These are phyloP conservation scores for Talaromyces ruber DNA, from an alignment of 495 filamentous ascomycete species.

Conservation along the genomic window DNA sequence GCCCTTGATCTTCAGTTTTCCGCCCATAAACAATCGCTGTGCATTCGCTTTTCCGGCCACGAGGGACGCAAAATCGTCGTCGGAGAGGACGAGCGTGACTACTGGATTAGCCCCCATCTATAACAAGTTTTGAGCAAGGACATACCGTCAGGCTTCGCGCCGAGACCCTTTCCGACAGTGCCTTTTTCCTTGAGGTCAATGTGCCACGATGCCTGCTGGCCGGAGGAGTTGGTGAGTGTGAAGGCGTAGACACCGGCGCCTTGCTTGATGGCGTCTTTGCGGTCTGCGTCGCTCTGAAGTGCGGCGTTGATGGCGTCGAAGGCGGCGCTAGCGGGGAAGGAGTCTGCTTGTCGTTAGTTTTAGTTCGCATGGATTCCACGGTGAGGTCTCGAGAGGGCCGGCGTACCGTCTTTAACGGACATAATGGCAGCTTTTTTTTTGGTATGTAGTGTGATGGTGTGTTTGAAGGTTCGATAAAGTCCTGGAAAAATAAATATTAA, in stretches of 20 bases:
- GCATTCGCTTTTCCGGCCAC: constrained; percentile 86
- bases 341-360: constrained; percentile 45
- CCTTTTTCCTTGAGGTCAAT: constrained; percentile 93
- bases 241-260: constrained; percentile 86
- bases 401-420: constrained; percentile 75
- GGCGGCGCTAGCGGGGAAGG: constrained; percentile 81
- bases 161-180: constrained; percentile 65
- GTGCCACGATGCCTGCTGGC: constrained; percentile 77
- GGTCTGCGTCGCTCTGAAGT: constrained; percentile 63
- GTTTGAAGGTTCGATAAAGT: neutral
- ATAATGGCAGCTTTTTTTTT: constrained; percentile 45
- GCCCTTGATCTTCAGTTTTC: constrained; percentile 96
- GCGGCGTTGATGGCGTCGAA: constrained; percentile 82
- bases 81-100: constrained; percentile 81
- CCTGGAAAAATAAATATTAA: neutral
- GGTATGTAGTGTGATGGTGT: neutral
- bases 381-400: neutral
- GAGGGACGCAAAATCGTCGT: constrained; percentile 76
- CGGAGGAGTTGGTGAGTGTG: constrained; percentile 77
- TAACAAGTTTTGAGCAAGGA: constrained; percentile 4
- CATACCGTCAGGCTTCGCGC: constrained; percentile 75
- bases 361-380: too few relatives aligned
- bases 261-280: constrained; percentile 80
- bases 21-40: constrained; percentile 91
- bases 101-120: neutral